Evolutionary conservation across 2,329 filamentous ascomycete species (phyloP).

Genomic region (Colletotrichum zoysiae): DNA sequence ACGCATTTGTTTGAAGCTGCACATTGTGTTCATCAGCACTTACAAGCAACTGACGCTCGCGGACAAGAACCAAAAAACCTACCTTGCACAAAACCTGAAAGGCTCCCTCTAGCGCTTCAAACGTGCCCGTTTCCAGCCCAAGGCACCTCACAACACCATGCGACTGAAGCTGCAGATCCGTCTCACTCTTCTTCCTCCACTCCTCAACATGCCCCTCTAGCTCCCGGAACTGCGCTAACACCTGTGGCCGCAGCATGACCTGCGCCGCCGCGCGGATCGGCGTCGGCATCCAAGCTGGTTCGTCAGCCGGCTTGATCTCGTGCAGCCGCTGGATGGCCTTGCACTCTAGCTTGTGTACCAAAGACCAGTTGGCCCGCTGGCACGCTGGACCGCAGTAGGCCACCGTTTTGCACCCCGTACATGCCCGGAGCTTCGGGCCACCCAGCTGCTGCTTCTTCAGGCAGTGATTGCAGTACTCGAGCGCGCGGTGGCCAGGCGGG

Average conservation of each 20-base stretch:
- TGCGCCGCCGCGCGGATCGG: slow-evolving; percentile 67
- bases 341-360: slow-evolving; percentile 68
- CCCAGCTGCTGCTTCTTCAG: slow-evolving; percentile 45
- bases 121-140: slow-evolving; percentile 52
- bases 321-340: slow-evolving; percentile 51
- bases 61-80: slow-evolving; percentile 38
- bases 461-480: slow-evolving; percentile 64
- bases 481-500: slow-evolving; percentile 58
- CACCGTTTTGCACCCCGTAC: slow-evolving; percentile 65
- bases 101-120: slow-evolving; percentile 55
- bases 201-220: slow-evolving; percentile 62
- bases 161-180: slow-evolving; percentile 63
- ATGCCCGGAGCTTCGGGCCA: slow-evolving; percentile 48
- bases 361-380: slow-evolving; percentile 67
- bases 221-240: slow-evolving; percentile 50
- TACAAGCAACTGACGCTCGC: background rate
- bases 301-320: slow-evolving; percentile 54
- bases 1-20: slow-evolving; percentile 73
- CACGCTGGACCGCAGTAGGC: slow-evolving; percentile 68
- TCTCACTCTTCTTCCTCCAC: slow-evolving; percentile 57
- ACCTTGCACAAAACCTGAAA: slow-evolving; percentile 68
- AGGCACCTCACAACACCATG: slow-evolving; percentile 44
- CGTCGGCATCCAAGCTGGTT: slow-evolving; percentile 60
- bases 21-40: slow-evolving; percentile 37
- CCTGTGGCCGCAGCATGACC: slow-evolving; percentile 57